These are phyloP conservation scores for Marasmius fiardii DNA, from an alignment of 1,284 basidiomycete species.

Conservation along the genomic window DNA sequence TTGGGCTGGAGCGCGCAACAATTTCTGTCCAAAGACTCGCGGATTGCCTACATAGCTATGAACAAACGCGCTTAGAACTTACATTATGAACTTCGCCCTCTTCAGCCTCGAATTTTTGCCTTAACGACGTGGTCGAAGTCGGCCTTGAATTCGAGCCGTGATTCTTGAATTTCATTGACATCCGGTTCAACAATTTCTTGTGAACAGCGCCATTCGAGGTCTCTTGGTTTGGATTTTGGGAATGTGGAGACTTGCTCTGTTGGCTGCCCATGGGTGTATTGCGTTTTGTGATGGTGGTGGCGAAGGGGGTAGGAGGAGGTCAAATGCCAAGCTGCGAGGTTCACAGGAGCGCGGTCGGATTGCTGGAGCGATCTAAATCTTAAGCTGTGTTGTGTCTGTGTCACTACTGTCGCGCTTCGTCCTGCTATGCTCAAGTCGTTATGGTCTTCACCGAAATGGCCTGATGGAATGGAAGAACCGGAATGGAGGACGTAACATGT, in stretches of 20 bases:
- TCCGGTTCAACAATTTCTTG: neutral
- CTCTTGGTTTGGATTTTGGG: neutral
- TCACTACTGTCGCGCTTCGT: too few relatives aligned
- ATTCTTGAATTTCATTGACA: neutral
- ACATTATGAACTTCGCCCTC: neutral
- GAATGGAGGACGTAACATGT: too few relatives aligned
- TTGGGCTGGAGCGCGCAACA: too few relatives aligned
- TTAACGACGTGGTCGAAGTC: neutral
- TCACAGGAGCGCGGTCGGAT: too few relatives aligned
- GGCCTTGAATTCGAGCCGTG: neutral
- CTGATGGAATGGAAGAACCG: too few relatives aligned
- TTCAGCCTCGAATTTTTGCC: neutral
- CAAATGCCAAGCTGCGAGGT: too few relatives aligned
- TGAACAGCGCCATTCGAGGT: neutral
- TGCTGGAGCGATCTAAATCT: too few relatives aligned
- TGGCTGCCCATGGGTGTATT: neutral
- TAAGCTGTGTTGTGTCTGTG: too few relatives aligned
- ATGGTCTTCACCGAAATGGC: too few relatives aligned
- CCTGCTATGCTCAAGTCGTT: too few relatives aligned
- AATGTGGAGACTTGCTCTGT: neutral
- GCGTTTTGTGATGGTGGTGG: too few relatives aligned
- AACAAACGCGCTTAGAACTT: neutral
- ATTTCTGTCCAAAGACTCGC: neutral
- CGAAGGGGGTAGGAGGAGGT: neutral
- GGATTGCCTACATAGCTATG: neutral